Evolutionary conservation across 768 basidiomycete species (phyloP), one percentile per base, ranked within the genome.

Genomic region (Boletus coccyginus): DNA sequence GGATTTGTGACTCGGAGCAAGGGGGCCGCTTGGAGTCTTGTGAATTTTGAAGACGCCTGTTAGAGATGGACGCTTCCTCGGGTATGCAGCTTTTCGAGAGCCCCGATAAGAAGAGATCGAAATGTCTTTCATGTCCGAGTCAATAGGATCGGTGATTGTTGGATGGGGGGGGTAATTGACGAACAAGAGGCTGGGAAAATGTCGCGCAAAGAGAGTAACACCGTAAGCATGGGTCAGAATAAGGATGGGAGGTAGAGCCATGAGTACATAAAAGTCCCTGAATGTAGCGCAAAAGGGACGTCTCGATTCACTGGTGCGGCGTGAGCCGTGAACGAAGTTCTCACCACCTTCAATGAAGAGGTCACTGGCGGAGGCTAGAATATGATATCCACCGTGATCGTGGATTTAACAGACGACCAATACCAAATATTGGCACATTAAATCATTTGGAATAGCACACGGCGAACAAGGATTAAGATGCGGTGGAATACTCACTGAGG

Each of bases 31-130:
- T 54, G 78, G 85, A 55, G 79, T 80, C 65, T 82, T 87, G 66
- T 82, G 82, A 29, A 77, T 68, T 71, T 92, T 92, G 45, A 81
- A 79, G 60, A 93, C 76, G 68, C 90, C 90, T 74, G 88, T 75
- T 41, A 89, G 90, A 21, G 90, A 91, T 19, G 91, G 91, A 55
- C 88, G 88, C 73, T 88, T 92, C 85, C 87, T 91, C 47, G 87
- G 87, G 67, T 93, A 93, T 62, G 85, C 78, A 52, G 81, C 73
- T 60, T 82, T 80, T 70, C 87, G 81, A 60, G 85, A 79, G 67
- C 81, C 78, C 63, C 80, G 82, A 71, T 77, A 83, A 29, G 81
- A 78, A 65, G 83, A 72, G 45, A 72, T 74, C 33, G 86, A 82
- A 59, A 81, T 75, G 77, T 92, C 90, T 79, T 92, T 92, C 91